Evolutionary conservation across 768 basidiomycete species (phyloP).

Genomic region (Pholiota microspora): DNA sequence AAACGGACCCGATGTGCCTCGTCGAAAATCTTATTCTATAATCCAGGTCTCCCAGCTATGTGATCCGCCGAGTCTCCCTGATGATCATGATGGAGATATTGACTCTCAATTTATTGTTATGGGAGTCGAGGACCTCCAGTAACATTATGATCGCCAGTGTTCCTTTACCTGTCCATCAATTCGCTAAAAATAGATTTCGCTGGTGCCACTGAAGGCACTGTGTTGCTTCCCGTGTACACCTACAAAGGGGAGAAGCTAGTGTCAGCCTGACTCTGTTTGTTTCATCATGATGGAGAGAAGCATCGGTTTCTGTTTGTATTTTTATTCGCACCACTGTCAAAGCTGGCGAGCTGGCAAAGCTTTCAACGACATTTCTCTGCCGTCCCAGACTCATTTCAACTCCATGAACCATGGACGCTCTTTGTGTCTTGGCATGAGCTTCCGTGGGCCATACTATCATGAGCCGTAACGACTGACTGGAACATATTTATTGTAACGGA

Average conservation of each 20-base stretch:
- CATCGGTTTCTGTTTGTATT: not conserved
- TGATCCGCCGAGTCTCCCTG: slow-evolving; percentile 8
- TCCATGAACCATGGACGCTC: not conserved
- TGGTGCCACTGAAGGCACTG: not conserved
- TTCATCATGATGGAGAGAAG: slow-evolving; percentile 7
- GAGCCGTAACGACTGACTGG: not conserved
- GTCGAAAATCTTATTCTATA: not conserved
- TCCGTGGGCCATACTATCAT: not conserved
- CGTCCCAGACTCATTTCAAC: not conserved
- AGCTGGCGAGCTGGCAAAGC: not conserved
- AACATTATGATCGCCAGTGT: slow-evolving; percentile 5
- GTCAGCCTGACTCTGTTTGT: not conserved
- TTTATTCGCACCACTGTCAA: slow-evolving; percentile 5
- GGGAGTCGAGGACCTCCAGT: not conserved
- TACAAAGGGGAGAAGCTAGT: not conserved
- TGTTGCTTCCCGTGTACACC: slow-evolving; percentile 1
- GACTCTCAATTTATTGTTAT: slow-evolving; percentile 4
- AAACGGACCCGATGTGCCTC: slow-evolving; percentile 1
- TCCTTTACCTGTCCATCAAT: slow-evolving; percentile 3
- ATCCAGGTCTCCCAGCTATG: not conserved
- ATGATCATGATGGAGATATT: slow-evolving; percentile 6
- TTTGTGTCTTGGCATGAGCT: not conserved
- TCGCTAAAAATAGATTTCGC: not conserved
- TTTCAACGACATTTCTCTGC: not conserved
- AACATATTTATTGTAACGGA: too few species aligned